These are phyloP conservation scores for Ichthyophthirius multifiliis DNA, from an alignment of 169 alveolate genomes.

Conservation along the genomic window DNA sequence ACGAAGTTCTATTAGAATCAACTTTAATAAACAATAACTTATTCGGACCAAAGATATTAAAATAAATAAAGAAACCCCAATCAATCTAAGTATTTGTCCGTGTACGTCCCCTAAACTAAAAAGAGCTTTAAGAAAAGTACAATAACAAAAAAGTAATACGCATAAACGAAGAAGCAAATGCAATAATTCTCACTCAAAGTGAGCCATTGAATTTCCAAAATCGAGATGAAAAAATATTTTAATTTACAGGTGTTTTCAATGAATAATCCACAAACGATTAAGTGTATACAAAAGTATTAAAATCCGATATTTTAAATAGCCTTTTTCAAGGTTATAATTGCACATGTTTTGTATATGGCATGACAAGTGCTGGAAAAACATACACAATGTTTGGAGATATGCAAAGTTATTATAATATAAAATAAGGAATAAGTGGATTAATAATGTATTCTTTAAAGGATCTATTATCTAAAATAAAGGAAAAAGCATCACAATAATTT, in stretches of 20 bases:
- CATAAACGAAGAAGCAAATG: neutral
- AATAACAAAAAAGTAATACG: neutral
- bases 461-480: neutral
- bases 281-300: neutral
- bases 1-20: neutral
- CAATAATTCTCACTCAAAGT: neutral
- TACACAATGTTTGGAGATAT: conserved; percentile 73
- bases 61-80: neutral
- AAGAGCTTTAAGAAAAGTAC: neutral
- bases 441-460: neutral
- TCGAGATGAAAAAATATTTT: neutral
- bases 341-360: conserved; percentile 97
- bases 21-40: neutral
- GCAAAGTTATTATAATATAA: neutral
- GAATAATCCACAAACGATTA: neutral
- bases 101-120: neutral
- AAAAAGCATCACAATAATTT: neutral
- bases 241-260: neutral
- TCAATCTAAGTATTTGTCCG: neutral
- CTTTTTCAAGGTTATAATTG: conserved; percentile 92
- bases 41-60: neutral
- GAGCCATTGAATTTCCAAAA: too few species aligned
- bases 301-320: conserved; percentile 44
- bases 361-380: conserved; percentile 99
- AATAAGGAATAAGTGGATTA: neutral